Base-by-base conservation (phyloP, 164 flowering plant genomes). In the Vitis cinerea region DNA sequence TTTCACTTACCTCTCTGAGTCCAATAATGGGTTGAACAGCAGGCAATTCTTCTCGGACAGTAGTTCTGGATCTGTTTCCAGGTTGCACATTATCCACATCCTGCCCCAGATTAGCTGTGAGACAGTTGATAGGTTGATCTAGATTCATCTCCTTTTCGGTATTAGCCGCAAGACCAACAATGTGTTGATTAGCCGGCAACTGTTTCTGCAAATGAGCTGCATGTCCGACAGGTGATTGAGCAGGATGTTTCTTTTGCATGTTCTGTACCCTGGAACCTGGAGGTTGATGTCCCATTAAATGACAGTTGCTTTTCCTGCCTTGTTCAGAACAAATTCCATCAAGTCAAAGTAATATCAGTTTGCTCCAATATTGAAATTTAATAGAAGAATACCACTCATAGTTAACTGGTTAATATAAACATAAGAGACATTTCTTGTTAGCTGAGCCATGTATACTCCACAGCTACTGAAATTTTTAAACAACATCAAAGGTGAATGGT, bases 301-400 rank as follows among this genome's bases (percentile, higher is more conserved):
- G 90, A 82, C 86, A 81, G 73, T 88, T 74, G 59, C 29, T 64
- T 74, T 67, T 85, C 97, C 97, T 90, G 87, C 63, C 50, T 64
- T 48, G 15, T 53, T 55, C 47, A 71, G 30, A 63, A 44, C 13
- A 60, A 50, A 5, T 14, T 66, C 58, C 53, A 52, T 30, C 31
- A 13, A 44, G 29, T 61, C 52, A 67, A 64, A 64, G 31, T 59
- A 67, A 65, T 50, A 37, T 49, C 3, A 56, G 30, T 49, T 44
- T 62, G 44, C 44, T 37, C 44, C 44, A 48, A 68, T 37, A 13
- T 11, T 57, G 54, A 37, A 23, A 44, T 11, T n/a, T 8, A 68
- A 57, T 37, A 27, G 10, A 65, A 47, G 13, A 10, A 50, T 66
- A 30, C 3, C 27, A 54, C 31, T 19, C 13, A n/a, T 10, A 61